phyloP scores from a whole-genome alignment of 2,329 filamentous ascomycete species.

The Bipolaris bicolor region DNA sequence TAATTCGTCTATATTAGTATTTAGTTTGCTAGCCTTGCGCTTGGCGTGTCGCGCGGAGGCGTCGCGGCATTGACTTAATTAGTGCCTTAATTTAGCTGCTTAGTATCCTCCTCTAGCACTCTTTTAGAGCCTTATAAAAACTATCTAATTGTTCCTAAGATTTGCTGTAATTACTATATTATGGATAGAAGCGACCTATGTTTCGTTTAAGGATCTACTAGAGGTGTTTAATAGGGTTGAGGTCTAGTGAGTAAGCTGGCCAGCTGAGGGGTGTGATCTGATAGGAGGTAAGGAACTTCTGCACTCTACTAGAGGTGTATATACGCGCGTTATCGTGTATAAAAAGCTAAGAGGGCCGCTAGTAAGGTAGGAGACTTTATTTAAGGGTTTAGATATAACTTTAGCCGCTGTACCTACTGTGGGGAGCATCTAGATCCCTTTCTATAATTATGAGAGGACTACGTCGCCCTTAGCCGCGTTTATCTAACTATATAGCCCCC shows the following conservation, averaged over 20 bases:
- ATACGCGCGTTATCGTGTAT: not conserved
- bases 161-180: conserved; percentile 17
- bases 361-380: no score
- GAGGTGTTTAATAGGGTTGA: conserved; percentile 39
- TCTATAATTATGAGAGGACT: not conserved
- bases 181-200: conserved; percentile 23
- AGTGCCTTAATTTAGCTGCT: not conserved
- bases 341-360: no score
- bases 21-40: not conserved
- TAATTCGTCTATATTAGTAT: no score
- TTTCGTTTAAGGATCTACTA: conserved; percentile 29
- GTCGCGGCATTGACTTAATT: not conserved
- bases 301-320: not conserved
- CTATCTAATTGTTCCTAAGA: conserved; percentile 13
- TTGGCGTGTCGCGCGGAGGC: not conserved
- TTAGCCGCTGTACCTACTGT: not conserved
- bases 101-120: conserved; percentile 10
- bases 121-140: conserved; percentile 19
- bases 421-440: not conserved
- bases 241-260: conserved; percentile 31
- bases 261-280: conserved; percentile 25
- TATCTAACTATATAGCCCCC: conserved; percentile 20
- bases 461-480: not conserved
- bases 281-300: conserved; percentile 14
- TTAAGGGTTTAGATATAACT: no score